Evolutionary conservation across 129 eudicot genomes (phyloP).

Genomic region (Smallanthus sonchifolius): DNA sequence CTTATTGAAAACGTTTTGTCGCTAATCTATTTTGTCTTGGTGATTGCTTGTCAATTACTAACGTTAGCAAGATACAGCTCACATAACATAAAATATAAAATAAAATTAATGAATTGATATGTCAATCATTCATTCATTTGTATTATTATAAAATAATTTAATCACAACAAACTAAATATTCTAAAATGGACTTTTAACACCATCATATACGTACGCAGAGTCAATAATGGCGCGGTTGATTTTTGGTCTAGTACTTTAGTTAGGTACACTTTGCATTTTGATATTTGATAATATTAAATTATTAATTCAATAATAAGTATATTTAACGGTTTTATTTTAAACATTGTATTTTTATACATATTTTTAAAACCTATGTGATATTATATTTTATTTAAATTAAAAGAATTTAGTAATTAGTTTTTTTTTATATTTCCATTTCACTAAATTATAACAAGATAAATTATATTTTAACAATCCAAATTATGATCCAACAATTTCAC

Average conservation of each 20-base stretch:
- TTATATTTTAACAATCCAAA: too few species aligned
- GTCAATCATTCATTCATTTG: not conserved
- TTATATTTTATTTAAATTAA: not conserved
- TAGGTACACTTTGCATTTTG: not conserved
- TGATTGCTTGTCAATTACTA: not conserved
- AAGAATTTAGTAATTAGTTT: too few species aligned
- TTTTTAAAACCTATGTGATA: not conserved
- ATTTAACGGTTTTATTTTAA: too few species aligned
- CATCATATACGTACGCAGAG: conserved; percentile 9
- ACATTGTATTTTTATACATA: too few species aligned
- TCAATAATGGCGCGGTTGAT: conserved; percentile 23
- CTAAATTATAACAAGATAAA: too few species aligned
- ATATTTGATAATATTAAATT: not conserved
- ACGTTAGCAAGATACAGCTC: conserved; percentile 2
- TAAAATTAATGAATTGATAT: not conserved
- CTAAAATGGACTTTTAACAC: conserved; percentile 15
- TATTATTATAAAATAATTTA: not conserved
- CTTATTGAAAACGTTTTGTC: not conserved
- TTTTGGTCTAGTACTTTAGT: not conserved
- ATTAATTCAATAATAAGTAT: not conserved
- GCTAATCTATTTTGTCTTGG: not conserved
- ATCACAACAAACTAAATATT: conserved; percentile 5
- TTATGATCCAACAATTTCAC: too few species aligned
- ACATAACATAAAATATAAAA: not conserved
- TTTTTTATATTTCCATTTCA: too few species aligned